Evolutionary conservation across 768 basidiomycete genomes (phyloP).

Genomic region (Suillus subalutaceus): DNA sequence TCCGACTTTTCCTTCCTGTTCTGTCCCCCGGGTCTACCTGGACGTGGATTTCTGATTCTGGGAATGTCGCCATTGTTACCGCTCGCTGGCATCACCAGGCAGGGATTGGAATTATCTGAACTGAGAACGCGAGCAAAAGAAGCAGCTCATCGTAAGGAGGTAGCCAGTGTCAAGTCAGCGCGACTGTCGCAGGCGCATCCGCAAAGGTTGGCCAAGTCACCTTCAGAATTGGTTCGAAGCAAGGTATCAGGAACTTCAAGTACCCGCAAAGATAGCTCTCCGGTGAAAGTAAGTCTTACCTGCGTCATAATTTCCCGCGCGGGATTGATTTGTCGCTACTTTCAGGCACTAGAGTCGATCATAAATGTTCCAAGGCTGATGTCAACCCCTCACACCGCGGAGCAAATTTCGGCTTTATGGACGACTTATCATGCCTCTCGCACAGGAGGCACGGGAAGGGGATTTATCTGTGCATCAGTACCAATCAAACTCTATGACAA

Average conservation of each 20-base stretch:
- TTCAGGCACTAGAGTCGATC: conserved; percentile 78
- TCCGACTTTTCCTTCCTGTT: conserved; percentile 21
- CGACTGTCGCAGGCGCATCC: conserved; percentile 18
- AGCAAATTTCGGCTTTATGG: conserved; percentile 85
- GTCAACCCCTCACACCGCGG: conserved; percentile 65
- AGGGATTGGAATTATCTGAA: conserved; percentile 44
- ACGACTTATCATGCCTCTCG: conserved; percentile 85
- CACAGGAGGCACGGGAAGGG: conserved; percentile 78
- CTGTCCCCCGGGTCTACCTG: background rate
- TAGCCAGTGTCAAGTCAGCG: conserved; percentile 18
- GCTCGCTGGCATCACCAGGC: conserved; percentile 32
- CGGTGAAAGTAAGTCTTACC: conserved; percentile 54
- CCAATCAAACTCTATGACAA: conserved; percentile 71
- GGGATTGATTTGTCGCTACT: background rate
- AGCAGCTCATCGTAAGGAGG: conserved; percentile 38
- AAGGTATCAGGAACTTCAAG: conserved; percentile 15
- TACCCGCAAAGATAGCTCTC: conserved; percentile 64
- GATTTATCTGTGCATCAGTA: conserved; percentile 83
- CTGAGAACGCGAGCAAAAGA: conserved; percentile 33
- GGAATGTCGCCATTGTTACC: conserved; percentile 5
- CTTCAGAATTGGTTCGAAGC: conserved; percentile 7
- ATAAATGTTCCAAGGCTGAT: conserved; percentile 76
- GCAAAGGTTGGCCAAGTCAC: conserved; percentile 12
- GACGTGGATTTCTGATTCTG: conserved; percentile 13
- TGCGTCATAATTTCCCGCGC: conserved; percentile 1